Base-by-base conservation (phyloP, 78 protist species). In the Dictyostelium capitatum region DNA sequence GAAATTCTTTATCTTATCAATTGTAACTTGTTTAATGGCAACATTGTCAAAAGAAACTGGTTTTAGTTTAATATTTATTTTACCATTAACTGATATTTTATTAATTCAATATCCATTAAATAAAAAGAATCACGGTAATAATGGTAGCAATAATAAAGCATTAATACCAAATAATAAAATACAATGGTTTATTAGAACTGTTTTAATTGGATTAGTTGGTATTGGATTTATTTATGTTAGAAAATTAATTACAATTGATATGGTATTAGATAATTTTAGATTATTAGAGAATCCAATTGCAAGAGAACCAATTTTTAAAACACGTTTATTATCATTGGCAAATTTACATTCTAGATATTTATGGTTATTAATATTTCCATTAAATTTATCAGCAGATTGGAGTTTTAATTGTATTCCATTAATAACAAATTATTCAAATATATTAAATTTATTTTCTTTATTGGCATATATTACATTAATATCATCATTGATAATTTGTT, bases 231-330 rank as follows among this genome's bases (percentile, higher is more conserved):
- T 65, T 30, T 65, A 30, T 30, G 15, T 65, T 30, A 59, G 83
- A 65, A 59, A 64, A 43, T 50, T 56, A 43, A 77, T 85, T 56
- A 85, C 91, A 12, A 87, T 85, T 19, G 12, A 23, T 43, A 53
- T 85, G 56, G 17, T 46, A 19, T 25, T 85, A 43, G 69, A 47
- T n/a, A 89, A 89, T 50, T 89, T 50, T 65, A 54, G 92, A 79
- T 8, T 43, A 12, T 64, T 90, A 17, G 94, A 90, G 46, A 90
- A 90, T 83, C 94, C 94, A 46, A 81, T 81, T 15, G 94, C 90
- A 12, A 48, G 50, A 37, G 64, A 80, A 10, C 28, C 85, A 6
- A 20, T 19, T 41, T 7, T 14, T 20, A 4, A 25, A 0, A 65
- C 57, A 2, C 23, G 78, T 20, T 3, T 80, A 9, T 72, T 80